phyloP scores from a whole-genome alignment of 2,329 filamentous ascomycete species.

The Xylaria sp. region DNA sequence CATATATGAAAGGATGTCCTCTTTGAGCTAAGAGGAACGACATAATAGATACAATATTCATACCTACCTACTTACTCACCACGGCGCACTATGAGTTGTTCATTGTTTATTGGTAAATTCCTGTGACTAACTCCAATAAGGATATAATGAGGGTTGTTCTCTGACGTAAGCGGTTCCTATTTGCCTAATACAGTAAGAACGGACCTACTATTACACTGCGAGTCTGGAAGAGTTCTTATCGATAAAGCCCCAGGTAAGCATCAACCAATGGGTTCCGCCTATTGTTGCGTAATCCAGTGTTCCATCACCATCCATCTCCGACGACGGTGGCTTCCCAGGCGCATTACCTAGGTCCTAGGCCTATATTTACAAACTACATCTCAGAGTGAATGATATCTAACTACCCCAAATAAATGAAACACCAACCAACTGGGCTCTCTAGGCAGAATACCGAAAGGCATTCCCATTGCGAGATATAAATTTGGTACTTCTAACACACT shows the following conservation, averaged over 20 bases:
- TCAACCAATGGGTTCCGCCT: conserved; percentile 17
- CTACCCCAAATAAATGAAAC: not conserved
- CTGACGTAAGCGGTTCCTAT: not conserved
- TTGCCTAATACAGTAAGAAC: too few relatives aligned
- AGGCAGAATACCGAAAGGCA: not conserved
- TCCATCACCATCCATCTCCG: conserved; percentile 40
- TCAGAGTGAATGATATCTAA: not conserved
- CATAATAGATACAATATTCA: too few relatives aligned
- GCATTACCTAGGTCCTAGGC: conserved; percentile 7
- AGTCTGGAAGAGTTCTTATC: too few relatives aligned
- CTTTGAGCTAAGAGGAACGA: too few relatives aligned
- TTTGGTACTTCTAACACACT: not conserved
- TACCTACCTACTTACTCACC: too few relatives aligned
- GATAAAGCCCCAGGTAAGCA: too few relatives aligned
- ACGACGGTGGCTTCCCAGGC: conserved; percentile 19
- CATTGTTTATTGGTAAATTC: too few relatives aligned
- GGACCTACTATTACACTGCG: too few relatives aligned
- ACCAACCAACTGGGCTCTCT: not conserved
- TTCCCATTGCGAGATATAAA: not conserved
- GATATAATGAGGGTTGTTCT: not conserved
- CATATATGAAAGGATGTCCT: too few relatives aligned
- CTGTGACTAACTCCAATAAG: too few relatives aligned
- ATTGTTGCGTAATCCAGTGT: conserved; percentile 37
- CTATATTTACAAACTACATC: conserved; percentile 3
- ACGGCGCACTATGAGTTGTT: too few relatives aligned